Evolutionary conservation across 306 rosid species (phyloP).

Genomic region (Vachellia collinsii): DNA sequence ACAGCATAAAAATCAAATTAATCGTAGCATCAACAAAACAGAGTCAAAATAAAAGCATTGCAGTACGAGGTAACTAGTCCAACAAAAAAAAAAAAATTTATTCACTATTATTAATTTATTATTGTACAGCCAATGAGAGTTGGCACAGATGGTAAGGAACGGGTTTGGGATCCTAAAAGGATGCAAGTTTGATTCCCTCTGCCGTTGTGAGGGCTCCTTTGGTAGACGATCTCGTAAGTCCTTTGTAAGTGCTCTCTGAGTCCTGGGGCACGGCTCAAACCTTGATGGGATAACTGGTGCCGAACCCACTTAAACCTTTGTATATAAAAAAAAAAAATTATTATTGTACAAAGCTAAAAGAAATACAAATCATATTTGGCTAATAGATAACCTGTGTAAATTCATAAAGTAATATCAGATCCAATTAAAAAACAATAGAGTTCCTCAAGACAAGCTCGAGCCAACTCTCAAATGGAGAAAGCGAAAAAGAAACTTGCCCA

Average conservation of each 20-base stretch:
- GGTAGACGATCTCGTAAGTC: too few species aligned
- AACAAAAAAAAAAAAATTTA: neutral
- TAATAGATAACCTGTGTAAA: neutral
- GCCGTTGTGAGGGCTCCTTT: too few species aligned
- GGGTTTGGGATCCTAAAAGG: too few species aligned
- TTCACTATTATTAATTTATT: slow-evolving; percentile 20
- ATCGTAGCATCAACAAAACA: neutral
- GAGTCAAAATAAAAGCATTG: neutral
- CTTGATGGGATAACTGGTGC: too few species aligned
- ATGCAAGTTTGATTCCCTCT: too few species aligned
- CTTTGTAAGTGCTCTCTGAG: too few species aligned
- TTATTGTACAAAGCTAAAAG: slow-evolving; percentile 15
- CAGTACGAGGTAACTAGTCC: neutral
- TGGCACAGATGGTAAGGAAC: too few species aligned
- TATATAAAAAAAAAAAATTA: too few species aligned
- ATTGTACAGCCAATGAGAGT: too few species aligned
- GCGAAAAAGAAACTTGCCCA: neutral
- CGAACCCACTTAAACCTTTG: too few species aligned
- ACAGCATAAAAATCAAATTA: neutral
- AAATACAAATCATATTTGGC: slow-evolving; percentile 16
- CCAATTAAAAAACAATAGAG: neutral
- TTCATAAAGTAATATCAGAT: neutral
- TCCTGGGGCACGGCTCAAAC: too few species aligned
- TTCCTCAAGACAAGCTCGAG: slow-evolving; percentile 2
- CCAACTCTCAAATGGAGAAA: slow-evolving; percentile 20